These are phyloP conservation scores for Pythium coloratum DNA, from an alignment of 352 stramenopile species.

Conservation along the genomic window DNA sequence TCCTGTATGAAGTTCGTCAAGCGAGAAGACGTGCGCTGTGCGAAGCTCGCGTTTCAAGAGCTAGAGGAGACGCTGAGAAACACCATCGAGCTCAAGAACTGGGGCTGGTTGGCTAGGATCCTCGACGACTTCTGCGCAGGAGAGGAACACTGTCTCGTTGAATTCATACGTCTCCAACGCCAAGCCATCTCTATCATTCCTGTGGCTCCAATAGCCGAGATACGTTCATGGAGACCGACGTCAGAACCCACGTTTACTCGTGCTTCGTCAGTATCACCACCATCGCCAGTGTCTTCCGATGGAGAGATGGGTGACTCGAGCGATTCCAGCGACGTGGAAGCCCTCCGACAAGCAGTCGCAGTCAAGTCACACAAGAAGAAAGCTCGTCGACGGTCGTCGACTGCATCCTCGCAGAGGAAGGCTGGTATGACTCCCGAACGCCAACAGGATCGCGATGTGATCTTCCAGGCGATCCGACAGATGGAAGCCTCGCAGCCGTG, in stretches of 20 bases:
- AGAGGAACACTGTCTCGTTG: slow-evolving; percentile 1
- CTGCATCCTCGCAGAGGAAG: too few relatives aligned
- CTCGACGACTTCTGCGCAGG: slow-evolving; percentile 17
- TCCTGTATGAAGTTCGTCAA: slow-evolving; percentile 3
- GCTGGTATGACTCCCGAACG: background rate
- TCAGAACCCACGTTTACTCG: too few relatives aligned
- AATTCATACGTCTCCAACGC: slow-evolving; percentile 10
- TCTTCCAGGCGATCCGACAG: background rate
- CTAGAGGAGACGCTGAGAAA: background rate
- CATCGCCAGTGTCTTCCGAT: too few relatives aligned
- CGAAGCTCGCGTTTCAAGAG: background rate
- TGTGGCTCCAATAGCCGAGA: background rate
- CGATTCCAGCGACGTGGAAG: too few relatives aligned
- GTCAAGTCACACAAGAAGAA: too few relatives aligned
- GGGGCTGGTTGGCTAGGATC: slow-evolving; percentile 20
- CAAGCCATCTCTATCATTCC: slow-evolving; percentile 16
- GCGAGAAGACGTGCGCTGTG: background rate
- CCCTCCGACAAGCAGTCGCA: too few relatives aligned
- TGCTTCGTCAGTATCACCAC: too few relatives aligned
- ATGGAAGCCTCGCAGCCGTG: slow-evolving; percentile 17
- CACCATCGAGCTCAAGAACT: slow-evolving; percentile 13
- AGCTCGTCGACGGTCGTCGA: too few relatives aligned
- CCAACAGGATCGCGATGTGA: background rate
- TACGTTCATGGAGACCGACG: too few relatives aligned
- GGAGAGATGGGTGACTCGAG: too few relatives aligned